Base-by-base conservation (phyloP, 1,284 basidiomycete genomes). In the Puccinia triticina region DNA sequence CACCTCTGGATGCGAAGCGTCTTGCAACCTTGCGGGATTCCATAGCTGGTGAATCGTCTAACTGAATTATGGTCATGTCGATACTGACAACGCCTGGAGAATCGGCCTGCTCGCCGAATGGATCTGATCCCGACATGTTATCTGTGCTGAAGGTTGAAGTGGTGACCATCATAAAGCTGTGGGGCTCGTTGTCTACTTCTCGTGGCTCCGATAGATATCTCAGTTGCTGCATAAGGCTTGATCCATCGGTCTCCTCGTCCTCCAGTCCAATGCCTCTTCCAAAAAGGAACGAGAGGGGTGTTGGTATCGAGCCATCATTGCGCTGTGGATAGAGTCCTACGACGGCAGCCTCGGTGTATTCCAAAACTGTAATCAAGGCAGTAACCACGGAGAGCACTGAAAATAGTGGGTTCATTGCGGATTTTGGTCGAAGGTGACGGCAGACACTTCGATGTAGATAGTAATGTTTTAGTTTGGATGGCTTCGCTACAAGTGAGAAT, bases 121-220 rank as follows among this genome's bases (percentile, higher is more conserved):
- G 37, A 18, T n/a, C 40, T 43, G 66, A 69, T 23, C 66, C 66
- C 10, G 40, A n/a, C 21, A 34, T 21, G 26, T 69, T 26, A 69
- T 48, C 26, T 43, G 37, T 23, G 59, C 16, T 61, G 66, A 46
- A 69, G 37, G 66, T 69, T 23, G 66, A 69, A 21, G 29, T 43
- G 32, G 34, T 14, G 32, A 69, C 46, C 66, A 69, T 69, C 66
- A 69, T 69, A 48, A 69, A 69, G 66, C 66, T 69, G 12, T 37
- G 34, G 10, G 66, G 21, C 11, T 46, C 66, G 40, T 29, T 48
- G 43, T 69, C 66, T 48, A 46, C 66, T n/a, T 43, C 23, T 26
- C 46, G 66, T 21, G 12, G 40, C 32, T 48, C 66, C 37, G 32
- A 61, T 29, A 2, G 59, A 34, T 34, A 29, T 29, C 59, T 26